A percentile compares a stretch with the other conserved stretches of the same genome.
Conservation (phyloP, 1,284 basidiomycete species). For the Ceratobasidium theobromae region DNA sequence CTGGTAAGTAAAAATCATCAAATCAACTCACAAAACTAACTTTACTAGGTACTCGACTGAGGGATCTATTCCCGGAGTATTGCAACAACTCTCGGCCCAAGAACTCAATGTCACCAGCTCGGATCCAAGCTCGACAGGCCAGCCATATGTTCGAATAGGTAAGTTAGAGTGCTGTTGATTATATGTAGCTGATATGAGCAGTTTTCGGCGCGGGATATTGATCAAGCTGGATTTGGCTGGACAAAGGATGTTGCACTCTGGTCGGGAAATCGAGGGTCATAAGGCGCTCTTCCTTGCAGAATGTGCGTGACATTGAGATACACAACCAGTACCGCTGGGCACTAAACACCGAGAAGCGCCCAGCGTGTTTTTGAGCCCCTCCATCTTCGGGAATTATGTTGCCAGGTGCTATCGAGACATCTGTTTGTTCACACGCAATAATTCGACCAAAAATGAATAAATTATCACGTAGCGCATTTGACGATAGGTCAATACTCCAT, state of each 20-base stretch:
- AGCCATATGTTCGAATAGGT: constrained; percentile 85
- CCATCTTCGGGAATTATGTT: too few relatives aligned
- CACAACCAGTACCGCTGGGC: too few relatives aligned
- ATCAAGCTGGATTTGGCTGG: constrained; percentile 90
- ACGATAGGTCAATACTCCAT: too few relatives aligned
- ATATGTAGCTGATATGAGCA: constrained; percentile 3
- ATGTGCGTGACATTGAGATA: too few relatives aligned
- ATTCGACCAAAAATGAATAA: too few relatives aligned
- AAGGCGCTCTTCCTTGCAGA: too few relatives aligned
- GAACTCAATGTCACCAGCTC: constrained; percentile 72
- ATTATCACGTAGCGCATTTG: too few relatives aligned
- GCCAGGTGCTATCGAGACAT: too few relatives aligned
- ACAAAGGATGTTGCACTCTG: constrained; percentile 83
- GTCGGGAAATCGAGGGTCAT: too few relatives aligned
- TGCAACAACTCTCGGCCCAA: constrained; percentile 66
- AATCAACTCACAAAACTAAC: background rate
- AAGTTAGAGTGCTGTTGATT: constrained; percentile 53
- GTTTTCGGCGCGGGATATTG: constrained; percentile 59
- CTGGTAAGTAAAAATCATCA: constrained; percentile 62
- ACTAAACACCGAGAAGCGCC: too few relatives aligned
- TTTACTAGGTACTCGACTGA: constrained; percentile 69
- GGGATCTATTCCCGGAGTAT: constrained; percentile 68
- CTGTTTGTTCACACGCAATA: too few relatives aligned
- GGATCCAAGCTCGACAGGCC: constrained; percentile 36
- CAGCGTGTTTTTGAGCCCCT: too few relatives aligned